Conservation (phyloP, 345 rosid genomes). For the Pugionium cornutum region DNA sequence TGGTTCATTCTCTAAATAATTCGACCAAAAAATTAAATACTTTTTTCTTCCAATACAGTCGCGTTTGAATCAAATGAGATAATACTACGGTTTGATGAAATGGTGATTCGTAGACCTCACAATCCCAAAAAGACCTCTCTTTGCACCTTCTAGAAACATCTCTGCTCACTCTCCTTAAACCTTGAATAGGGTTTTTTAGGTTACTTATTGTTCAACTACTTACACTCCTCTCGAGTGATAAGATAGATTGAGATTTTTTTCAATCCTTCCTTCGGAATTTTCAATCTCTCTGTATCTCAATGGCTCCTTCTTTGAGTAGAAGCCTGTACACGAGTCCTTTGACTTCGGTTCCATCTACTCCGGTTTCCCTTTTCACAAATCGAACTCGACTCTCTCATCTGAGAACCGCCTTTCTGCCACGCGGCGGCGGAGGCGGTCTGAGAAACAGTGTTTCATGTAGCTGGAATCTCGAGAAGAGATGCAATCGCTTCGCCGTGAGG, state of each 20-base stretch:
- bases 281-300: conserved; percentile 20
- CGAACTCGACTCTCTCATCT: conserved; percentile 40
- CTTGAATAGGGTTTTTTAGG: conserved; percentile 52
- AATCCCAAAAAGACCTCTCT: conserved; percentile 12
- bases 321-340: conserved; percentile 50
- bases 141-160: conserved; percentile 48
- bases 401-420: conserved; percentile 53
- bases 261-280: conserved; percentile 3
- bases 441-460: conserved; percentile 49
- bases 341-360: conserved; percentile 52
- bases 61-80: conserved; percentile 21
- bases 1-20: no score
- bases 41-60: no score
- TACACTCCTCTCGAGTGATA: background rate
- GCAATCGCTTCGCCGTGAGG: conserved; percentile 50
- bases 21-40: no score
- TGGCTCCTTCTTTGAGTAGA: conserved; percentile 84
- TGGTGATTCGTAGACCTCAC: conserved; percentile 60
- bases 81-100: conserved; percentile 45
- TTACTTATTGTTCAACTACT: background rate
- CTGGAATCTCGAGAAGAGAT: conserved; percentile 57
- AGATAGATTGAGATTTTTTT: background rate
- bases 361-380: conserved; percentile 40
- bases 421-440: conserved; percentile 34
- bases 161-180: conserved; percentile 46